Evolutionary conservation across 1,284 basidiomycete species (phyloP).

Genomic region (Phlebopus sp.): DNA sequence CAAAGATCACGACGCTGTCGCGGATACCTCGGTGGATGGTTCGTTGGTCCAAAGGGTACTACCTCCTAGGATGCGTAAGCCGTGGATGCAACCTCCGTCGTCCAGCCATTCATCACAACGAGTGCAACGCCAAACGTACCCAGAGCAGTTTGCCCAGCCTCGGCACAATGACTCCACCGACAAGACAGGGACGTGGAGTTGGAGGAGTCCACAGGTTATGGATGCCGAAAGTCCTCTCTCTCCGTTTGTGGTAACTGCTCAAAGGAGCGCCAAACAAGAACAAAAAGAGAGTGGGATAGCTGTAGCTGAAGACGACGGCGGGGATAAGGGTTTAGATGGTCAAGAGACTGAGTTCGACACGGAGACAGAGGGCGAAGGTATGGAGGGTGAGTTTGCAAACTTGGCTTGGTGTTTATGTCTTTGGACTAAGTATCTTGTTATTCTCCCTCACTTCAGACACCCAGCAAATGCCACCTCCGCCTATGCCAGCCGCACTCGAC

Average conservation of each 20-base stretch:
- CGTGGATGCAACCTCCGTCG: conserved; percentile 39
- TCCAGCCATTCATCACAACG: conserved; percentile 3
- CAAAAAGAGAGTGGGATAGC: background rate
- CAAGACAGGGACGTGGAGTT: conserved; percentile 14
- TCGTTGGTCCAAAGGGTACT: conserved; percentile 27
- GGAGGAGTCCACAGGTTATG: conserved; percentile 13
- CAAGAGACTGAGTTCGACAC: conserved; percentile 33
- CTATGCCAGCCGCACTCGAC: conserved; percentile 40
- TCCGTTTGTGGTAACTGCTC: conserved; percentile 3
- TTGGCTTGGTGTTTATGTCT: background rate
- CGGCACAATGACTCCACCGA: conserved; percentile 3
- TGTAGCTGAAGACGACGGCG: background rate
- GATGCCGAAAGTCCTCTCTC: conserved; percentile 21
- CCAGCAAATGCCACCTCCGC: conserved; percentile 46
- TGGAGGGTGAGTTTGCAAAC: conserved; percentile 26
- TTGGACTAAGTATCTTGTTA: background rate
- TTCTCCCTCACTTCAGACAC: conserved; percentile 21
- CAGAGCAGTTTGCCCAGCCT: conserved; percentile 3
- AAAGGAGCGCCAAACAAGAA: conserved; percentile 1
- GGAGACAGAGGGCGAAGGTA: conserved; percentile 31
- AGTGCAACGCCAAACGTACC: conserved; percentile 1
- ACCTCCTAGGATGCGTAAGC: conserved; percentile 65
- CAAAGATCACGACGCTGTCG: conserved; percentile 11
- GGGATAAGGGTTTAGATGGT: conserved; percentile 20
- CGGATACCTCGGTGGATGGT: background rate